Base-by-base conservation (phyloP, 2,329 filamentous ascomycete species). In the Diaporthe destruens region DNA sequence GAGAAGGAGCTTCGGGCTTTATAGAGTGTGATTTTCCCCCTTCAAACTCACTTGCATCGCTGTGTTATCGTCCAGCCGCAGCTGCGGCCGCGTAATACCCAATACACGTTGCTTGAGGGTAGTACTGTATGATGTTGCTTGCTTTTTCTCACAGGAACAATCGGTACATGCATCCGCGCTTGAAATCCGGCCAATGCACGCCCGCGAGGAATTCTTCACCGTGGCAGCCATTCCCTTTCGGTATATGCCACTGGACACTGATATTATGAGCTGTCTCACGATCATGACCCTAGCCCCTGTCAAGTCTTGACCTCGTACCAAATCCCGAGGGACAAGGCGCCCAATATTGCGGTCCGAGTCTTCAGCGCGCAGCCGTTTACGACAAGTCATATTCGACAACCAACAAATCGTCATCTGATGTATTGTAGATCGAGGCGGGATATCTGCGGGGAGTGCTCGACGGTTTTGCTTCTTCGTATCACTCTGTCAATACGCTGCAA, bases 381-480 rank as follows among this genome's bases (percentile, higher is more conserved):
- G 44, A 66, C n/a, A 23, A 39, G 47, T 66, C 61, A 66, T 32
- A 66, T 66, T 8, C 53, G 59, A 65, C 11, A 51, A 25, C 44
- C 36, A 16, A 65, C 44, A 20, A 7, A 20, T 66, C 29, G 61
- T 39, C 8, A 39, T 25, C 18, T 51, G 6, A 65, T 12, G 34
- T 23, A 11, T 6, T 34, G 12, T 23, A 36, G 29, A 51, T 23
- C 44, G 20, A 51, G 20, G 20, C 32, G 20, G 44, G 3, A 16
- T 9, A 53, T 5, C 9, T 39, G 61, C 8, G 47, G 47, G n/a
- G 29, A 11, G n/a, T 51, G 32, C 1, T 16, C 18, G 12, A 20
- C 1, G 44, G 16, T 12, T 6, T 65, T 23, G 20, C 29, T 66
- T 51, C 44, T 36, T 53, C 25, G 47, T 39, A 11, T 11, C 7